Percentiles rank a stretch among this genome's conserved stretches.
These are phyloP conservation scores for Calamus simplicifolius DNA, from an alignment of 176 grass and related monocot genomes.

Conservation along the genomic window DNA sequence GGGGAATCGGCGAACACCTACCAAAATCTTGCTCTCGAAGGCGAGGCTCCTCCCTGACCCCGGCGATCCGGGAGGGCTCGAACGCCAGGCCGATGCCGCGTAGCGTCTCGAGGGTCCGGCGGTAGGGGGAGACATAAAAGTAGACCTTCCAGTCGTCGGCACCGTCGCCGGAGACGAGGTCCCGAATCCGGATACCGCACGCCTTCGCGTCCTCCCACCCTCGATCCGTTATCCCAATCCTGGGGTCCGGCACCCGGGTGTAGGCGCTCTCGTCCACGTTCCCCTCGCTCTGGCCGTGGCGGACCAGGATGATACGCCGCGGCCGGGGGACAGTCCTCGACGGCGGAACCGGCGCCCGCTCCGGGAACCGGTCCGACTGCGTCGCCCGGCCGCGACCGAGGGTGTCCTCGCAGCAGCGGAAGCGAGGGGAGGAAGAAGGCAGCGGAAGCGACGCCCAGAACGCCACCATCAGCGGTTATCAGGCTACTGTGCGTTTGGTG, in stretches of 20 bases:
- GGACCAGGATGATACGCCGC: slow-evolving; percentile 65
- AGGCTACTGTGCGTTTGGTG: too few species aligned
- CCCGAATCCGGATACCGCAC: slow-evolving; percentile 39
- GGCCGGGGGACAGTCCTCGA: slow-evolving; percentile 7
- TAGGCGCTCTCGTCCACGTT: slow-evolving; percentile 74
- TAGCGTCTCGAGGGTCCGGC: slow-evolving; percentile 54
- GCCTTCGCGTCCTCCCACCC: slow-evolving; percentile 46
- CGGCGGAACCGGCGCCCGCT: slow-evolving; percentile 3
- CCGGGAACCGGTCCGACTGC: slow-evolving; percentile 9
- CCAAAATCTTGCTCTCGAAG: slow-evolving; percentile 87
- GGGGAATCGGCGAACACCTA: slow-evolving; percentile 13
- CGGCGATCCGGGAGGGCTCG: slow-evolving; percentile 52
- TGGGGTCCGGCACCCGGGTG: slow-evolving; percentile 70
- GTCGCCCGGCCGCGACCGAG: slow-evolving; percentile 18
- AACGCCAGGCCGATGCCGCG: slow-evolving; percentile 48
- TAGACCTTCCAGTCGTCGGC: slow-evolving; percentile 63
- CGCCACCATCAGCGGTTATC: too few species aligned
- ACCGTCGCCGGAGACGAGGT: slow-evolving; percentile 17
- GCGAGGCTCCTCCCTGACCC: slow-evolving; percentile 70
- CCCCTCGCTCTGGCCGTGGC: slow-evolving; percentile 82
- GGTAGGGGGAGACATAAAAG: slow-evolving; percentile 86
- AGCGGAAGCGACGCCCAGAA: slow-evolving; percentile 7
- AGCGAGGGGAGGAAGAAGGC: slow-evolving; percentile 5
- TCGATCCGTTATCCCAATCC: slow-evolving; percentile 53
- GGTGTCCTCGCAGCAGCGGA: slow-evolving; percentile 65